These are phyloP conservation scores for Amesomyces nigricolor DNA, from an alignment of 2,329 filamentous ascomycete species.

Conservation along the genomic window DNA sequence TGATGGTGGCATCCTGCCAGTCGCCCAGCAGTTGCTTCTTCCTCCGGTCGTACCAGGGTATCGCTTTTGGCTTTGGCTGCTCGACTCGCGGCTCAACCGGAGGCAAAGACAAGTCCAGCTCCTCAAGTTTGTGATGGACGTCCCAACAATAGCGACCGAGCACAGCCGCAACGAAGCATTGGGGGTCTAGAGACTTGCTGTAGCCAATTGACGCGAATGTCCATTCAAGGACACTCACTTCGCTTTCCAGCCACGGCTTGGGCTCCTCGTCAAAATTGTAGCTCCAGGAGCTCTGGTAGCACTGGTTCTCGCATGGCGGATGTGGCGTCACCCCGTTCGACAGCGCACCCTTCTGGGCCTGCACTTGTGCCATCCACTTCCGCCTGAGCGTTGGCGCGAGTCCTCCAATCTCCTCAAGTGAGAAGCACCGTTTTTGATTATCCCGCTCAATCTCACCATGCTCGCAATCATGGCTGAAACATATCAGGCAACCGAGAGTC, in stretches of 20 bases:
- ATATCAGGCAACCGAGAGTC: conserved; percentile 53
- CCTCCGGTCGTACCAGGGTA: conserved; percentile 52
- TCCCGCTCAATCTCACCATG: conserved; percentile 53
- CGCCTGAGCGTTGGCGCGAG: conserved; percentile 28
- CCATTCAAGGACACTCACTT: conserved; percentile 44
- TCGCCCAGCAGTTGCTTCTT: conserved; percentile 50
- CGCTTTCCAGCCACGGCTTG: conserved; percentile 44
- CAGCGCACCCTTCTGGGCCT: conserved; percentile 12
- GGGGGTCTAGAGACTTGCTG: conserved; percentile 37
- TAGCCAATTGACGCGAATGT: conserved; percentile 40
- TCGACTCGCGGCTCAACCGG: conserved; percentile 24
- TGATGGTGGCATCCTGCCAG: conserved; percentile 51
- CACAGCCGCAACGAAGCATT: conserved; percentile 47
- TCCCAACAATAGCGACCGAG: conserved; percentile 49
- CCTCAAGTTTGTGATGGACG: conserved; percentile 41
- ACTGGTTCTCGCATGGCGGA: conserved; percentile 37
- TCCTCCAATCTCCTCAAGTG: conserved; percentile 41
- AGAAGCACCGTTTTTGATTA: conserved; percentile 49
- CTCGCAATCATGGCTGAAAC: conserved; percentile 55
- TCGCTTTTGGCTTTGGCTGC: conserved; percentile 37
- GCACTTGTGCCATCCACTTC: conserved; percentile 30
- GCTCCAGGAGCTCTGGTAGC: conserved; percentile 36
- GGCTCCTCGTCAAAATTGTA: conserved; percentile 31
- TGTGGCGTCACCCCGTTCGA: conserved; percentile 7
- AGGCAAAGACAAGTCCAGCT: conserved; percentile 34